Conservation (phyloP, 2,329 filamentous ascomycete species). For the Coniella vitis region DNA sequence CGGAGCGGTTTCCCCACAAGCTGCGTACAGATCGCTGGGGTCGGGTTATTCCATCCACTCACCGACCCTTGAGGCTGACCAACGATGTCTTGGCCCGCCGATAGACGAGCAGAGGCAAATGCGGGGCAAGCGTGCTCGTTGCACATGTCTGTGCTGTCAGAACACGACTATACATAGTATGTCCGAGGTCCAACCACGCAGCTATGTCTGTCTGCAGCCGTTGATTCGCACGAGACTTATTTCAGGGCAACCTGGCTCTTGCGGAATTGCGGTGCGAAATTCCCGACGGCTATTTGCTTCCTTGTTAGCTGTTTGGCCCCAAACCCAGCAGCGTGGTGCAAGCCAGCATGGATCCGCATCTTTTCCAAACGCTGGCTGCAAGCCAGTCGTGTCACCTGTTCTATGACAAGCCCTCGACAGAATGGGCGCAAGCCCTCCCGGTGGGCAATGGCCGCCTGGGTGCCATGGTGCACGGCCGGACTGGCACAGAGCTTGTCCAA, state of each 20-base stretch:
- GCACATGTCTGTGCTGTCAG: neutral
- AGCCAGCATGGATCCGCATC: neutral
- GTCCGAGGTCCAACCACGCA: neutral
- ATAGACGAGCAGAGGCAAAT: conserved; percentile 2
- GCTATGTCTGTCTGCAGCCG: neutral
- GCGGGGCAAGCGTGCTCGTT: conserved; percentile 3
- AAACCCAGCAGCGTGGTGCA: neutral
- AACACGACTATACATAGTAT: neutral
- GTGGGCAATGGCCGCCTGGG: conserved; percentile 41
- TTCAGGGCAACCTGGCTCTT: neutral
- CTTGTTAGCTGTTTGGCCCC: neutral
- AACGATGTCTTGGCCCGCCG: neutral
- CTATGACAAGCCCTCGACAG: conserved; percentile 24
- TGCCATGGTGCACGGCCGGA: conserved; percentile 38
- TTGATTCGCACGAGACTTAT: neutral
- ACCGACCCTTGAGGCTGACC: conserved; percentile 1
- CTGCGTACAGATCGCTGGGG: conserved; percentile 1
- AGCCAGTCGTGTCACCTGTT: conserved; percentile 17
- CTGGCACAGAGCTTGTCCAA: conserved; percentile 34
- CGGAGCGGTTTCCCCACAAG: conserved; percentile 2
- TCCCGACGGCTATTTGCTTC: neutral
- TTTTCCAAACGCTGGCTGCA: neutral
- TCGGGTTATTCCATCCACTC: conserved; percentile 15
- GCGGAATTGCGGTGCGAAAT: conserved; percentile 10
- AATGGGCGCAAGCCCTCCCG: conserved; percentile 34